phyloP scores from a whole-genome alignment of 2,329 filamentous ascomycete genomes.

The Colletotrichum cordylinicola region DNA sequence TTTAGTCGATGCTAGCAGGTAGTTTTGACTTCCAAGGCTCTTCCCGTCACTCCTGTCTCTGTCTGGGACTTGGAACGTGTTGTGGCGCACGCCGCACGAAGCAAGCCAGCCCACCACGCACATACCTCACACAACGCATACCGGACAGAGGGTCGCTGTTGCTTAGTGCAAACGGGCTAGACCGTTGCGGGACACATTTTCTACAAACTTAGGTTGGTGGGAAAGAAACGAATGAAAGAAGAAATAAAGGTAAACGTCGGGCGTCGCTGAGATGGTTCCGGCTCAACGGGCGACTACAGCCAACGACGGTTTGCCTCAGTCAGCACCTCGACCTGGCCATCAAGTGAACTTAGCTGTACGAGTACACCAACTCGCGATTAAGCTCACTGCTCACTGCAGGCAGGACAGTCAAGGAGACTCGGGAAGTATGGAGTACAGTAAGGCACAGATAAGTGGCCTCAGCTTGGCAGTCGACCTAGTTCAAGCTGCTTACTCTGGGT shows the following conservation, averaged over 20 bases:
- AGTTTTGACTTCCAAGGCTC: neutral
- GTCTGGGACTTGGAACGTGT: neutral
- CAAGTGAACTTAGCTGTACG: neutral
- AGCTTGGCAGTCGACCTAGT: neutral
- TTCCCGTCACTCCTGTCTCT: neutral
- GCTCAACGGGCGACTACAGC: constrained; percentile 1
- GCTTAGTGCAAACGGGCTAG: neutral
- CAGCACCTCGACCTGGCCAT: neutral
- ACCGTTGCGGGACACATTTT: neutral
- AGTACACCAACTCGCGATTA: neutral
- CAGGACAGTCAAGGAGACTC: neutral
- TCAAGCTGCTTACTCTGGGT: neutral
- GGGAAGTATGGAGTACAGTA: neutral
- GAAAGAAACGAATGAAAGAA: neutral
- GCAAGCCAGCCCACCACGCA: constrained; percentile 10
- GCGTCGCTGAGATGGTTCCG: constrained; percentile 6
- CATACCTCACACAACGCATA: neutral
- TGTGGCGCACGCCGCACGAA: neutral
- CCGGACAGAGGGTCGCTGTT: neutral
- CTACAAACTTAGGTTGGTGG: neutral
- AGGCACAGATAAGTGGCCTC: neutral
- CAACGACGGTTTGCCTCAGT: neutral
- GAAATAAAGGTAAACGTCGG: neutral
- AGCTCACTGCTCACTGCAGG: neutral
- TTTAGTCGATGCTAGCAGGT: neutral